Evolutionary conservation across 257 asterid genomes (phyloP), one percentile per base, ranked within the genome.

Genomic region (Solanum piurae): DNA sequence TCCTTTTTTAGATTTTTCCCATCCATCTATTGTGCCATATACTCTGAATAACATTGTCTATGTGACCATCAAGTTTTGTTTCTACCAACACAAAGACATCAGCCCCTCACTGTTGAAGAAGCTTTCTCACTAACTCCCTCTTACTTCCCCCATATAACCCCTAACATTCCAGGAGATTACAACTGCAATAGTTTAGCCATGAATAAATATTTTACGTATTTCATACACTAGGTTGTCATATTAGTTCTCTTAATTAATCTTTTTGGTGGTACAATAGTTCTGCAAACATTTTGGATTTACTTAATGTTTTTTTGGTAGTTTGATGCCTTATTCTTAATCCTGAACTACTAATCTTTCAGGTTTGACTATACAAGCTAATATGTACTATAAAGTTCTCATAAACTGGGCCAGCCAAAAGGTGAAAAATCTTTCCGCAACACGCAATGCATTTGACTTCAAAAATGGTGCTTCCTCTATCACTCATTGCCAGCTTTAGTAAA

Each of bases 331-430:
- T 82, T 27, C 85, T 80, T 46, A 44, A 29, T 46, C 85, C 25
- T 82, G 44, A 82, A 25, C 12, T 6, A 75, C 69, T 55, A 72
- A 62, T 76, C 10, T 92, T 76, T 88, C 95, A 96, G 99, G 98
- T 89, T 93, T 95, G 96, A 95, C 99, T 52, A 88, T 93, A 77
- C 99, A 97, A 92, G 98, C 98, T 36, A 95, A 97, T 90, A 83
- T 93, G 89, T 97, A 97, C 64, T 95, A 97, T 90, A 93, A 95
- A 90, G 90, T 92, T 87, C 93, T 97, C 89, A 93, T 97, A 89
- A 94, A 91, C 88, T 97, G 99, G 99, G 94, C 98, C 87, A 97
- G 99, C 94, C 97, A 97, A 91, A 97, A 97, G 92, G 99, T 97
- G 91, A 97, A 97, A 91, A 95, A 93, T 89, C 89, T 96, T 87